These are phyloP conservation scores for Zygotorulaspora mrakii DNA, from an alignment of 1,139 yeast species.

Conservation along the genomic window DNA sequence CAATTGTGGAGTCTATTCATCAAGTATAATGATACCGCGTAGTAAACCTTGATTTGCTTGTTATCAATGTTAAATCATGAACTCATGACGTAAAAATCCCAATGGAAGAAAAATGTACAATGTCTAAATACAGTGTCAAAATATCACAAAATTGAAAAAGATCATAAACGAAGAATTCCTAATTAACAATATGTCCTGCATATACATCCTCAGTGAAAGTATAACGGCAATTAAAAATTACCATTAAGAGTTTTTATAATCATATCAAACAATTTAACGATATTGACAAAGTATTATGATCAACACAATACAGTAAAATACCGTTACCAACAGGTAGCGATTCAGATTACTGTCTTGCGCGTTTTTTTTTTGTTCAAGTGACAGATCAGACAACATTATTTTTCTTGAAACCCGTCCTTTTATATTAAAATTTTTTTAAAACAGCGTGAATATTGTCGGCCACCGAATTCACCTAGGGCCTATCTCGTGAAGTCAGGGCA, in stretches of 20 bases:
- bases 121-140: no score
- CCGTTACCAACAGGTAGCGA: conserved; percentile 8
- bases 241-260: conserved; percentile 9
- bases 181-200: conserved; percentile 39
- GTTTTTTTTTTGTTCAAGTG: no score
- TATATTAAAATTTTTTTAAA: not conserved
- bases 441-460: no score
- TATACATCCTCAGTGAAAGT: conserved; percentile 37
- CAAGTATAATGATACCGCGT: conserved; percentile 17
- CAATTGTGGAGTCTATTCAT: conserved; percentile 37
- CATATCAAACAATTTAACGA: conserved; percentile 7
- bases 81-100: conserved; percentile 28
- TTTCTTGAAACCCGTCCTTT: no score
- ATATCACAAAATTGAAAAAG: conserved; percentile 13
- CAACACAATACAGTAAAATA: conserved; percentile 1
- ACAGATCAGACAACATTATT: no score
- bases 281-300: not conserved
- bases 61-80: conserved; percentile 30
- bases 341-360: not conserved
- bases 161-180: conserved; percentile 41
- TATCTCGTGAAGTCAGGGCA: no score
- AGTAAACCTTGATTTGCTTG: conserved; percentile 1
- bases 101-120: no score
- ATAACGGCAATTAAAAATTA: conserved; percentile 18
- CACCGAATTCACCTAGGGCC: no score